These are phyloP conservation scores for Apophysomyces ossiformis DNA, from an alignment of 371 early-diverging fungal species.

Conservation along the genomic window DNA sequence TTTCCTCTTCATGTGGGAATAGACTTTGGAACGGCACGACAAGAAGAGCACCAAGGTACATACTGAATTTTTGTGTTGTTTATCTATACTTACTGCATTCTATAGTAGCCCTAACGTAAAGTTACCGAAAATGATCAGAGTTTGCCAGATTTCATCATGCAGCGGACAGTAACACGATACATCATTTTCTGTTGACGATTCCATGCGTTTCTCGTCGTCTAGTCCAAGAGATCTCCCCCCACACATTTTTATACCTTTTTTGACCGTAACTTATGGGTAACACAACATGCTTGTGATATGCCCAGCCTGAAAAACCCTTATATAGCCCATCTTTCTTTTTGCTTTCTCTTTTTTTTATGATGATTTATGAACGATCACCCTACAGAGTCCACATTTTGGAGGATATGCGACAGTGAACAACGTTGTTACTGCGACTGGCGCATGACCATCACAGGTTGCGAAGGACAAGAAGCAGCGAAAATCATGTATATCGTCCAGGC, in stretches of 20 bases:
- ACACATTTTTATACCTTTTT: constrained; percentile 1
- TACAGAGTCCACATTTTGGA: constrained; percentile 20
- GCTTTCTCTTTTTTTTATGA: not conserved
- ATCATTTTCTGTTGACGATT: constrained; percentile 1
- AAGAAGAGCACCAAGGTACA: not conserved
- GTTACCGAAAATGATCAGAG: not conserved
- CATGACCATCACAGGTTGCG: constrained; percentile 20
- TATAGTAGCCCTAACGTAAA: no score
- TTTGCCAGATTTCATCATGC: not conserved
- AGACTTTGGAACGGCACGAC: not conserved
- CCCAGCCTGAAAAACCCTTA: not conserved
- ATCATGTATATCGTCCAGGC: constrained; percentile 23
- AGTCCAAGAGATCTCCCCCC: not conserved
- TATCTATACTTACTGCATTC: no score
- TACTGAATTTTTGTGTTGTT: no score
- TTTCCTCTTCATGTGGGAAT: not conserved
- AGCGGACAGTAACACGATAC: not conserved
- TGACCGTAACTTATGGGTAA: not conserved
- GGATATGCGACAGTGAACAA: constrained; percentile 21
- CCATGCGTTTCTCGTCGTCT: not conserved
- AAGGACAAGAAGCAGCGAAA: constrained; percentile 16
- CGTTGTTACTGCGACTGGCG: constrained; percentile 35
- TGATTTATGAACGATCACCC: constrained; percentile 2
- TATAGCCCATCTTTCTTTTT: not conserved
- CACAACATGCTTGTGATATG: not conserved